Conservation (phyloP, 345 rosid genomes). For the Reutealis trisperma region DNA sequence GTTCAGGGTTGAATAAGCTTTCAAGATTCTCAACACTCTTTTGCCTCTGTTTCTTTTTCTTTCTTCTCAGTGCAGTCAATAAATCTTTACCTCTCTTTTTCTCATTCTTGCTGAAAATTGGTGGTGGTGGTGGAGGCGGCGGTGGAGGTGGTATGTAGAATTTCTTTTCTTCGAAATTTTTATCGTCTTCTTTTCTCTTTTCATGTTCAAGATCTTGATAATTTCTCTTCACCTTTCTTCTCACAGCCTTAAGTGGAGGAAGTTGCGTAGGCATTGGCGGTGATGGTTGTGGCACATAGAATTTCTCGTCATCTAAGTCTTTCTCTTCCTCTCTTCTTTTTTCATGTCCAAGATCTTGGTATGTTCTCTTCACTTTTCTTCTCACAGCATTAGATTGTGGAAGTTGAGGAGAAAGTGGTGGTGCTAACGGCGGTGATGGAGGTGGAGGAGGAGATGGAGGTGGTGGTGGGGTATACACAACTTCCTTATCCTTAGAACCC, state of each 20-base stretch:
- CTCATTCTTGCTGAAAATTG: conserved; percentile 32
- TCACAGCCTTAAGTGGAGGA: conserved; percentile 17
- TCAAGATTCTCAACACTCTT: conserved; percentile 83
- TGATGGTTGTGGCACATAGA: conserved; percentile 6
- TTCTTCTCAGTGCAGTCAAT: conserved; percentile 48
- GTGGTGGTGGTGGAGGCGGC: conserved; percentile 21
- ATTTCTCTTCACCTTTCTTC: conserved; percentile 37
- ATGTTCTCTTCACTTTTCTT: too few relatives aligned
- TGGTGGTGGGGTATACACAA: conserved; percentile 14
- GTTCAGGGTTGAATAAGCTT: conserved; percentile 47
- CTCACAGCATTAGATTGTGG: too few relatives aligned
- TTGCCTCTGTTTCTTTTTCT: conserved; percentile 73
- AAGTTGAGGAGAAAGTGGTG: too few relatives aligned
- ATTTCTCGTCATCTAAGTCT: conserved; percentile 17
- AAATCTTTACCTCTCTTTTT: conserved; percentile 73
- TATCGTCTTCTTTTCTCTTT: conserved; percentile 18
- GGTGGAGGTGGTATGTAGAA: conserved; percentile 17
- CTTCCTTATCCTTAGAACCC: conserved; percentile 23
- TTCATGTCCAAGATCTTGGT: too few relatives aligned
- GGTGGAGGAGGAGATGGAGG: conserved; percentile 5
- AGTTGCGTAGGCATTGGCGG: conserved; percentile 23
- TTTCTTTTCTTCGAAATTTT: conserved; percentile 17
- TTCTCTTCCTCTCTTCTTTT: too few relatives aligned
- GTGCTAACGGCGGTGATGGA: conserved; percentile 5
- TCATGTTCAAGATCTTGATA: conserved; percentile 24